Base-by-base conservation (phyloP, 768 basidiomycete genomes). In the Fomitopsis serialis region DNA sequence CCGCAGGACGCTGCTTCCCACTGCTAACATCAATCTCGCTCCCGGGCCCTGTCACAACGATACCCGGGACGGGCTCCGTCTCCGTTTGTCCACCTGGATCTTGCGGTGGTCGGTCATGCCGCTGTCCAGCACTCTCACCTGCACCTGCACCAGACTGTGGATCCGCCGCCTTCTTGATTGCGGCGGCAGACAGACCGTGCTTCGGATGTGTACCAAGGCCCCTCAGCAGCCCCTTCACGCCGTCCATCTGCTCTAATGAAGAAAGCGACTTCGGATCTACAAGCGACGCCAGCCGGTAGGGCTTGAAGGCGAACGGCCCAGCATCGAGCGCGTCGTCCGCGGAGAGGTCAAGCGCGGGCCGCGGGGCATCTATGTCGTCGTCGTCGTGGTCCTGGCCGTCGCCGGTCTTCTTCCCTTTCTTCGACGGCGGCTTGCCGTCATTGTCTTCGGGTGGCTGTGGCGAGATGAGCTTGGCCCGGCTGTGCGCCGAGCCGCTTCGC, bases 191-290 rank as follows among this genome's bases (percentile, higher is more conserved):
- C 4, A 78, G 67, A 13, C 89, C 87, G 23, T 57, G 70, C 2
- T 76, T 71, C 2, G 67, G 61, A 57, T 88, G 70, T 0, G 90
- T 86, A 12, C 91, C 91, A 8, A 98, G 79, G 5, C 91, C 87
- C 1, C 72, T 69, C 12, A 96, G 69, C 12, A 98, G 64, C 8
- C 78, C 81, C 0, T 74, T 60, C 8, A 78, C 72, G 40, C 97
- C 97, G 19, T 93, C 94, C 34, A 96, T 74, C 11, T 68, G 68
- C 17, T 73, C 73, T 29, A 99, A 78, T 13, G 75, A 66, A 2
- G 85, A 78, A 11, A 94, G 58, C 57, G 75, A 85, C 71, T 97
- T 98, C 9, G 94, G 93, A 65, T 98, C 95, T 35, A 98, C 82
- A 50, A 97, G 79, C 55, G 82, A 80, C 1, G 95, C 95, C 15